phyloP scores from a whole-genome alignment of 2,329 filamentous ascomycete genomes.

The Cladosporium sp. region DNA sequence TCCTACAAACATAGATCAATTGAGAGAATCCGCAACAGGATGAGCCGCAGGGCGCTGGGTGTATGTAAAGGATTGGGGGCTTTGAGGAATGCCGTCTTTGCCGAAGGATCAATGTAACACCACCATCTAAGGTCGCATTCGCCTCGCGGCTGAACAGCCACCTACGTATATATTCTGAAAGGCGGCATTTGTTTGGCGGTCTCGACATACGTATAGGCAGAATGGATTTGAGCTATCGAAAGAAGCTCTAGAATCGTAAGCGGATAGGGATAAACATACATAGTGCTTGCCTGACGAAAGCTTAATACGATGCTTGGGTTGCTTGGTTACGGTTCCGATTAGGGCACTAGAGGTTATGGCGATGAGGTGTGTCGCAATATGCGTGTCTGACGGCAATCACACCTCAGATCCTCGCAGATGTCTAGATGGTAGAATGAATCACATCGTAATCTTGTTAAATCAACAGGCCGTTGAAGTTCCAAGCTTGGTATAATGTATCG shows the following conservation, averaged over 20 bases:
- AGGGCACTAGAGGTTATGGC: neutral
- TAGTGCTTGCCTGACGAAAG: neutral
- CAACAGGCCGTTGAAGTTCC: too few species aligned
- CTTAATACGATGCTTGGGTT: neutral
- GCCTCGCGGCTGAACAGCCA: neutral
- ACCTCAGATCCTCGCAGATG: neutral
- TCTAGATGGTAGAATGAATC: neutral
- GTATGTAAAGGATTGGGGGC: neutral
- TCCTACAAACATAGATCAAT: too few species aligned
- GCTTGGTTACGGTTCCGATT: neutral
- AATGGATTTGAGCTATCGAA: neutral
- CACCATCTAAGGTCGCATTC: neutral
- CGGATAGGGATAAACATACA: neutral
- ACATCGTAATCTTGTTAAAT: too few species aligned
- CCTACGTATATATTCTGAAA: neutral
- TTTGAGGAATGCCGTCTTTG: slow-evolving; percentile 3
- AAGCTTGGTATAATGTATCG: too few species aligned
- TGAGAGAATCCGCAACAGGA: neutral
- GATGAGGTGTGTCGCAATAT: neutral
- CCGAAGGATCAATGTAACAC: slow-evolving; percentile 3
- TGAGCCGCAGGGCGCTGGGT: neutral
- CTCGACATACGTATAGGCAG: neutral
- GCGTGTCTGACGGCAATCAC: neutral
- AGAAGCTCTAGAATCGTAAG: neutral
- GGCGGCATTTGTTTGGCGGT: neutral